phyloP scores from a whole-genome alignment of 2,329 filamentous ascomycete species.

The Fusarium sp. region DNA sequence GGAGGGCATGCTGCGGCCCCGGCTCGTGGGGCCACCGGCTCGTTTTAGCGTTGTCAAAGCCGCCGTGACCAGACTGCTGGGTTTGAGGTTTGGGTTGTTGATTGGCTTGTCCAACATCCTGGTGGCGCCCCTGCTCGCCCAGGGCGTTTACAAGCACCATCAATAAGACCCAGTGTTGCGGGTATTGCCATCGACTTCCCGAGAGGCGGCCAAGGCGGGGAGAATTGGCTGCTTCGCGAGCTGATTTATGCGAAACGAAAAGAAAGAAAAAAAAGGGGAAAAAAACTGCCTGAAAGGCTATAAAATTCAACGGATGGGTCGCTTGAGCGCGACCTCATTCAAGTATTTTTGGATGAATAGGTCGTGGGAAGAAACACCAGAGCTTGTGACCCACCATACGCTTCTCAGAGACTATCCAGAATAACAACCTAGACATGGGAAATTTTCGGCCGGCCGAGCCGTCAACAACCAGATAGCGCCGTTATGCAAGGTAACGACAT shows the following conservation, averaged over 20 bases:
- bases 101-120: slow-evolving; percentile 43
- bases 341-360: slow-evolving; percentile 7
- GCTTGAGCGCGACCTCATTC: slow-evolving; percentile 19
- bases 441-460: slow-evolving; percentile 2
- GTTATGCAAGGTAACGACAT: slow-evolving; percentile 25
- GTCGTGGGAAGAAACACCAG: slow-evolving; percentile 8
- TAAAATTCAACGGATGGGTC: background rate
- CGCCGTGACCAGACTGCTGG: slow-evolving; percentile 56
- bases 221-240: slow-evolving; percentile 27
- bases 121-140: slow-evolving; percentile 27
- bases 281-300: slow-evolving; percentile 10
- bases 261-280: background rate
- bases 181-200: slow-evolving; percentile 16
- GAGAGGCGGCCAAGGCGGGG: slow-evolving; percentile 17
- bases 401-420: background rate
- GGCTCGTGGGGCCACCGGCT: slow-evolving; percentile 47
- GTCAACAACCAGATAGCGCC: background rate
- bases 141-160: slow-evolving; percentile 42
- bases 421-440: background rate
- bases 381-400: slow-evolving; percentile 25
- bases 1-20: slow-evolving; percentile 36
- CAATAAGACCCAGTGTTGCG: slow-evolving; percentile 19
- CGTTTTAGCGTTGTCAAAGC: slow-evolving; percentile 51
- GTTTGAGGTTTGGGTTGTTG: slow-evolving; percentile 36
- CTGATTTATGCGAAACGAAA: slow-evolving; percentile 21